Evolutionary conservation across 1,139 yeast species (phyloP).

Genomic region (Diutina siamensis): DNA sequence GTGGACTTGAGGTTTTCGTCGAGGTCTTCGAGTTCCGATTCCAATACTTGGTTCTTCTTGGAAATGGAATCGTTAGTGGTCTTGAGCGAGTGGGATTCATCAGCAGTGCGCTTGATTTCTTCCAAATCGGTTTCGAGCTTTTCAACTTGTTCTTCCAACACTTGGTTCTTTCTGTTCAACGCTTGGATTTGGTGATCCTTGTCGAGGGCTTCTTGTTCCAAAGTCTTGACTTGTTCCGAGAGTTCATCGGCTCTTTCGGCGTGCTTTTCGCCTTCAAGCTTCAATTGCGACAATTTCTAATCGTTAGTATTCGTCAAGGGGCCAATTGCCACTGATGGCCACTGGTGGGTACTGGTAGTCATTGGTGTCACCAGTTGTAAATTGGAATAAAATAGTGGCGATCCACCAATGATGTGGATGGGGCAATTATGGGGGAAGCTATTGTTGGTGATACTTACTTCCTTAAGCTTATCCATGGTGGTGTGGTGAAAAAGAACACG

Average conservation of each 20-base stretch:
- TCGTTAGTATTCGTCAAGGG: slow-evolving; percentile 8
- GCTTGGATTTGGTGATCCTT: slow-evolving; percentile 95
- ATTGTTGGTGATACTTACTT: slow-evolving; percentile 25
- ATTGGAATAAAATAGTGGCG: not conserved
- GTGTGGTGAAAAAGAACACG: slow-evolving; percentile 1
- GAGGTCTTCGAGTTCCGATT: slow-evolving; percentile 87
- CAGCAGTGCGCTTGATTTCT: slow-evolving; percentile 82
- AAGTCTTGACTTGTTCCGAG: slow-evolving; percentile 65
- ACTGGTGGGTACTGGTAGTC: not conserved
- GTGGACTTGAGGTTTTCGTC: slow-evolving; percentile 90
- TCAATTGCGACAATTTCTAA: slow-evolving; percentile 81
- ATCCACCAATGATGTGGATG: no score
- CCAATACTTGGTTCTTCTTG: slow-evolving; percentile 86
- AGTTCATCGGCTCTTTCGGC: slow-evolving; percentile 93
- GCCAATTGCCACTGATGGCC: not conserved
- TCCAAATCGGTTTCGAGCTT: slow-evolving; percentile 71
- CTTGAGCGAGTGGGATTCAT: slow-evolving; percentile 83
- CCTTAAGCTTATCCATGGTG: slow-evolving; percentile 39
- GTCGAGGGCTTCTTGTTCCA: slow-evolving; percentile 84
- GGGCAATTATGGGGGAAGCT: no score
- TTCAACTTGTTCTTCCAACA: slow-evolving; percentile 84
- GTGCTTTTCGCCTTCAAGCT: slow-evolving; percentile 93
- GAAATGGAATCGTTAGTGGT: slow-evolving; percentile 83
- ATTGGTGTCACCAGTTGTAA: slow-evolving; percentile 1
- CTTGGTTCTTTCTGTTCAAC: slow-evolving; percentile 82